Evolutionary conservation across 1,284 basidiomycete species (phyloP), one percentile per base, ranked within the genome.

Genomic region (Agroathelia rolfsii): DNA sequence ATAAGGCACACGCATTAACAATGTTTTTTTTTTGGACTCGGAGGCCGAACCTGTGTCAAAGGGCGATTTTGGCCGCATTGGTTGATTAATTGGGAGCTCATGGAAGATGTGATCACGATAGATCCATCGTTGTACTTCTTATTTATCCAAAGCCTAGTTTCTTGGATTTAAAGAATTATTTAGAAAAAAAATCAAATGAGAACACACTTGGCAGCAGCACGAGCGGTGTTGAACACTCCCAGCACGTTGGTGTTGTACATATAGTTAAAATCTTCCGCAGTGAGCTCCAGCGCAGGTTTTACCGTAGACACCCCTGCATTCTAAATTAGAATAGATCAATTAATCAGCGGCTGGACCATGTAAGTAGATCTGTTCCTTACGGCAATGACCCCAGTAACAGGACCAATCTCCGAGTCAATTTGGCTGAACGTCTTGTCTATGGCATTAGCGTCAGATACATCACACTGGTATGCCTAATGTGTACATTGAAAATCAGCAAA

Each of bases 11-110:
- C 3, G 0, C 4, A n/a, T 31, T 3, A 12, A 2, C 11, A 4
- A 6, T 12, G 24, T 11, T 16, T 14, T 13, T 2, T 7, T 6
- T 3, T 10, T 24, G 2, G 19, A 27, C 6, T n/a, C 3, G 6
- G 5, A 8, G 3, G 3, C 35, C 47, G n/a, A 2, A 56, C 61
- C 45, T 63, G 61, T 11, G 53, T 58, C 34, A 63, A 37, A 9
- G 62, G 38, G 35, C 45, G 34, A 37, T 54, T 57, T 6, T 43
- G 34, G 3, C 26, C 41, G 9, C 53, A 45, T 37, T 59, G 58
- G 40, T 71, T 70, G 45, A 66, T 61, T 36, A 71, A 71, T 28
- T 61, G 57, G 4, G 59, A 64, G 24, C 58, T 62, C 65, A 72
- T 71, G 8, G 62, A 66, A 3, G 62, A 61, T 3, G 60, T 64